Evolutionary conservation across 305 asterid species (phyloP).

Genomic region (Solanum hybrid): DNA sequence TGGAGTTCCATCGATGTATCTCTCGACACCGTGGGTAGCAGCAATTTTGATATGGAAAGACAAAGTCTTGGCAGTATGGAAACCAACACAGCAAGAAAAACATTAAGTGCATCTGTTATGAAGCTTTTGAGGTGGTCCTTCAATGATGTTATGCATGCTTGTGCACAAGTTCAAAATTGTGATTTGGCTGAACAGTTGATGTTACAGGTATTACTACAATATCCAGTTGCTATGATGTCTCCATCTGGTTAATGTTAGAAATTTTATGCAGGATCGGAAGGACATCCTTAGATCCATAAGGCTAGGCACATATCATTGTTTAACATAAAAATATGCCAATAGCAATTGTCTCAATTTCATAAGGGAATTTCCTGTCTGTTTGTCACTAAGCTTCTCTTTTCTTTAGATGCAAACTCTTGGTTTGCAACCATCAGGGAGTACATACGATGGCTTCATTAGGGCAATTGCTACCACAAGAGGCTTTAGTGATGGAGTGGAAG

Average conservation of each 20-base stretch:
- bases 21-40: constrained; percentile 1
- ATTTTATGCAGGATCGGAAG: background rate
- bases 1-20: constrained; percentile 9
- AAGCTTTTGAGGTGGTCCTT: constrained; percentile 58
- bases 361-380: background rate
- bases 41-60: constrained; percentile 17
- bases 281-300: background rate
- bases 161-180: constrained; percentile 42
- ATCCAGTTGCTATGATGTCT: background rate
- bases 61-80: constrained; percentile 12
- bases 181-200: constrained; percentile 57
- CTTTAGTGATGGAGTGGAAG: constrained; percentile 52
- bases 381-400: constrained; percentile 9
- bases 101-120: constrained; percentile 28
- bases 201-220: constrained; percentile 48
- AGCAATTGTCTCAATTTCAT: background rate
- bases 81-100: constrained; percentile 22
- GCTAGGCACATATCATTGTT: background rate
- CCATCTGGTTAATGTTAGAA: constrained; percentile 2
- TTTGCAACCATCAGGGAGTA: constrained; percentile 49
- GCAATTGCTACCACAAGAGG: constrained; percentile 47
- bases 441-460: constrained; percentile 61
- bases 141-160: constrained; percentile 55
- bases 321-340: background rate
- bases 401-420: constrained; percentile 81